Base-by-base conservation (phyloP, 768 basidiomycete species). In the Hypsizygus marmoreus region DNA sequence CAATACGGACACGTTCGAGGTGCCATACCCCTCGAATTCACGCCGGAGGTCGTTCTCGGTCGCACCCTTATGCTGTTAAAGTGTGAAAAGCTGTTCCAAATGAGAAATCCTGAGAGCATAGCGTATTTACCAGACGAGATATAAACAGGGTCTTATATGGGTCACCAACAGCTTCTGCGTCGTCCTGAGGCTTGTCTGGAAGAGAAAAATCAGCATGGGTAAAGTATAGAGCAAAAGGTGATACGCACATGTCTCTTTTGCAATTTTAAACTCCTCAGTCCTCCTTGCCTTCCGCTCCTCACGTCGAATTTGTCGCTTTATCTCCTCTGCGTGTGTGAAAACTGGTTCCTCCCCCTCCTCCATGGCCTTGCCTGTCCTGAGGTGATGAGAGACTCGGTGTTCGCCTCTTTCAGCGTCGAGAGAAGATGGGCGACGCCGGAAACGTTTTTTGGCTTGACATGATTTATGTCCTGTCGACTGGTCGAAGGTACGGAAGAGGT, bases 111-210 rank as follows among this genome's bases (percentile, higher is more conserved):
- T 42, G 12, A 43, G 11, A 33, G 4, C 65, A 73, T 28, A 37
- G 22, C 13, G 29, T 7, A 54, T 54, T 5, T 61, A 95, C 94
- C 63, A 99, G 70, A 55, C 94, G 86, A 25, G 95, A 88, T 51
- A 98, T 93, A 67, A 99, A 99, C 17, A 99, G 75, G 0, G 97
- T 98, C 66, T 98, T 98, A 73, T 97, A 99, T 3, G 97, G 97
- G 61, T 99, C 97, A 2, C 97, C 97, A 31, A 87, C 76, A 24
- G 93, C 95, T 62, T 95, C 84, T 10, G 86, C 45, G 59, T 99
- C 95, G 43, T 95, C 95, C 14, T 87, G 77, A 7, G 97, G 97
- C 63, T 94, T 92, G 70, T 95, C 95, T 97, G 58, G 23, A 52
- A 48, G 40, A 42, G 51, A 54, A 29, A 40, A 53, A 38, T 53